phyloP scores from a whole-genome alignment of 257 asterid genomes.

The Gentiana dahurica region DNA sequence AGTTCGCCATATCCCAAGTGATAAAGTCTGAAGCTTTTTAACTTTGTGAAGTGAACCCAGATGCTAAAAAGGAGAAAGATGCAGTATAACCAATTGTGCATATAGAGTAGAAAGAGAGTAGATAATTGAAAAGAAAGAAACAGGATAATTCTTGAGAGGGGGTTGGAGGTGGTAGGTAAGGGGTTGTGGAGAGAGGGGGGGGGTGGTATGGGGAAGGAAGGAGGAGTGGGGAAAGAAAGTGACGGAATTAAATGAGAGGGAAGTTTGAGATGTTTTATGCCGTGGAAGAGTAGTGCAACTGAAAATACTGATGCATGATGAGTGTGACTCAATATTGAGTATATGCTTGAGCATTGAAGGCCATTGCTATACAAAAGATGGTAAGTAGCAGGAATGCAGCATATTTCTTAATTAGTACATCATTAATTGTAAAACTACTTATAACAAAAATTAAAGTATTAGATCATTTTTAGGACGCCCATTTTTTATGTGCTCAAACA shows the following conservation, averaged over 20 bases:
- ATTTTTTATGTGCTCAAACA: too few relatives aligned
- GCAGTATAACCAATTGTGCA: not conserved
- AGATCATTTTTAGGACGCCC: too few relatives aligned
- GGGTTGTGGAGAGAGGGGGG: not conserved
- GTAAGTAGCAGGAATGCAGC: too few relatives aligned
- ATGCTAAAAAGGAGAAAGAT: not conserved
- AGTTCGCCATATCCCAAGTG: slow-evolving; percentile 15
- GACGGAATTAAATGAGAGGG: not conserved
- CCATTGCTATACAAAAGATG: too few relatives aligned
- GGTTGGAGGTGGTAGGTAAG: not conserved
- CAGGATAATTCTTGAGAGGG: too few relatives aligned
- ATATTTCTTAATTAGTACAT: too few relatives aligned
- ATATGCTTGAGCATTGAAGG: not conserved
- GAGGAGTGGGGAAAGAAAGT: not conserved
- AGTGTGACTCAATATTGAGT: not conserved
- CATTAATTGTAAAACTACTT: too few relatives aligned
- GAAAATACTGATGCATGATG: not conserved
- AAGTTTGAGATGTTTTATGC: not conserved
- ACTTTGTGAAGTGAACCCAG: not conserved
- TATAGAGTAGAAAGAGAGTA: too few relatives aligned
- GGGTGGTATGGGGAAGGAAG: not conserved
- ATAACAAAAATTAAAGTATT: too few relatives aligned
- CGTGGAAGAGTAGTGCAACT: not conserved
- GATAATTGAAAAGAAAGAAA: too few relatives aligned
- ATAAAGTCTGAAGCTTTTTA: not conserved